A percentile compares a stretch with the other conserved stretches of the same genome.
These are phyloP conservation scores for Hypoxylon trugodes DNA, from an alignment of 495 filamentous ascomycete genomes.

Conservation along the genomic window DNA sequence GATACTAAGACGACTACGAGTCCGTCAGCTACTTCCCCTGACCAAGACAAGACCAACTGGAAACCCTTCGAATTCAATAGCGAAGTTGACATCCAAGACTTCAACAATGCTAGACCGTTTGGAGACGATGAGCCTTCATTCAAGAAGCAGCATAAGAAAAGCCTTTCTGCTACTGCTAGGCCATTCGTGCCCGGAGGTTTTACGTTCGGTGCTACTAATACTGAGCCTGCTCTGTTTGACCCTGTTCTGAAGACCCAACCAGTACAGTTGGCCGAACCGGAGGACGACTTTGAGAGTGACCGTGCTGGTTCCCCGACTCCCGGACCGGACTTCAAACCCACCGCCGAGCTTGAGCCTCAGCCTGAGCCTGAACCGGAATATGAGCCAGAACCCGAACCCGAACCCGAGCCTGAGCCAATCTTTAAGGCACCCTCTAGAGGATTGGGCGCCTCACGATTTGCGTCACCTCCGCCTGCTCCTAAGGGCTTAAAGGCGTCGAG, in stretches of 20 bases:
- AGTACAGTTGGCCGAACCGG: constrained; percentile 49
- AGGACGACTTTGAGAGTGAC: constrained; percentile 54
- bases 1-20: constrained; percentile 59
- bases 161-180: constrained; percentile 73
- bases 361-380: constrained; percentile 36
- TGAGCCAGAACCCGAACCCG: constrained; percentile 13
- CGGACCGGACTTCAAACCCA: constrained; percentile 35
- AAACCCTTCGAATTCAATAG: constrained; percentile 55
- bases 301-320: constrained; percentile 51
- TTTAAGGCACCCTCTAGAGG: constrained; percentile 21
- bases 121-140: constrained; percentile 46
- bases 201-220: constrained; percentile 44
- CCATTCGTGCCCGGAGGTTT: constrained; percentile 69
- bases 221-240: constrained; percentile 27
- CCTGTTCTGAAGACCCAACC: constrained; percentile 34
- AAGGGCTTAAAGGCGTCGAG: constrained; percentile 52
- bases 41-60: constrained; percentile 50
- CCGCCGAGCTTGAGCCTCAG: constrained; percentile 34
- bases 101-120: constrained; percentile 53
- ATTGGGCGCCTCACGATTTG: constrained; percentile 41
- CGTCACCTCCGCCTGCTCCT: constrained; percentile 39
- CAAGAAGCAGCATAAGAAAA: constrained; percentile 59
- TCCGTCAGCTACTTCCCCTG: constrained; percentile 53
- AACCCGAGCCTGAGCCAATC: constrained; percentile 30
- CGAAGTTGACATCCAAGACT: constrained; percentile 47